Evolutionary conservation across 2,329 filamentous ascomycete genomes (phyloP).

Genomic region (Cladosporium sp.): DNA sequence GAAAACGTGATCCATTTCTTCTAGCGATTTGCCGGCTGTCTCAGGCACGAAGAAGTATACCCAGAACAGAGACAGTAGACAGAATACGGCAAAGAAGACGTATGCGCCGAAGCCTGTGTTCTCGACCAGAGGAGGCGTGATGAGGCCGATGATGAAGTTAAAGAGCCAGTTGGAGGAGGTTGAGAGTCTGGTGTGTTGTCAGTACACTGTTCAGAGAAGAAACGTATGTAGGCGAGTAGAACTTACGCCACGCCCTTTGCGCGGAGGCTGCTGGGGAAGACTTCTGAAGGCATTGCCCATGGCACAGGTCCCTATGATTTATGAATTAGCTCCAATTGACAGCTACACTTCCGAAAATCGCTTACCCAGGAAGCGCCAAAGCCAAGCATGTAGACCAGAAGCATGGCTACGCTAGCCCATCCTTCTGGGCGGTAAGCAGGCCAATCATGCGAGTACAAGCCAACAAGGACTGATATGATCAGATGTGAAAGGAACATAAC

Average conservation of each 20-base stretch:
- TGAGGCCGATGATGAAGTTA: constrained; percentile 54
- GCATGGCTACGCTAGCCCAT: constrained; percentile 27
- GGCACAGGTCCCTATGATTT: constrained; percentile 8
- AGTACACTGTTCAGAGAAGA: neutral
- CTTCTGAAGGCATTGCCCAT: constrained; percentile 14
- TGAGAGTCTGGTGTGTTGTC: constrained; percentile 38
- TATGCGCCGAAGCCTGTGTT: constrained; percentile 58
- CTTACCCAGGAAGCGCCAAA: constrained; percentile 41
- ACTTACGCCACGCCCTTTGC: constrained; percentile 59
- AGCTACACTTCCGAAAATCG: too few relatives aligned
- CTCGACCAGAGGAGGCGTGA: constrained; percentile 29
- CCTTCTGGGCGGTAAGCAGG: constrained; percentile 46
- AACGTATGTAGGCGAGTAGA: neutral
- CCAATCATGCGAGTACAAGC: constrained; percentile 45
- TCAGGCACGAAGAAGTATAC: constrained; percentile 55
- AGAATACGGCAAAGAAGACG: constrained; percentile 57
- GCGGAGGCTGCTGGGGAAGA: constrained; percentile 58
- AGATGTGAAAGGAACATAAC: constrained; percentile 47
- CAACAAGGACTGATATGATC: constrained; percentile 52
- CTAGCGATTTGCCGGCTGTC: constrained; percentile 11
- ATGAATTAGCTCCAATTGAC: neutral
- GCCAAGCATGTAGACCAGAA: constrained; percentile 27
- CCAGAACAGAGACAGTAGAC: constrained; percentile 48
- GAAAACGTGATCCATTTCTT: constrained; percentile 19
- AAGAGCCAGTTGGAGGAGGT: constrained; percentile 62